Evolutionary conservation across 768 basidiomycete genomes (phyloP).

Genomic region (Psilocybe sp.): DNA sequence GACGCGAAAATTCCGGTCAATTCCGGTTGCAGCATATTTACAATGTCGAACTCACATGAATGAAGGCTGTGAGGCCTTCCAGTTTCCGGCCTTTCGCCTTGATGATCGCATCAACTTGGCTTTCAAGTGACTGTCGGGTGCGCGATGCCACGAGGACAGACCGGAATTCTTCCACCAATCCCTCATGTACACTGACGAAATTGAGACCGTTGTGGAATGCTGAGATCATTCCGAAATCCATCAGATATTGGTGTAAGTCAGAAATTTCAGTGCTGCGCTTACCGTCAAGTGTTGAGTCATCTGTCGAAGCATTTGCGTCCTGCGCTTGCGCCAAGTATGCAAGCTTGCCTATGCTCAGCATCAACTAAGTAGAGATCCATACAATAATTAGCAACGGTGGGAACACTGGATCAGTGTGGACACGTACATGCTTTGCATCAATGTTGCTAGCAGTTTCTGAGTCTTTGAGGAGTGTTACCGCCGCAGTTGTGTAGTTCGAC

Average conservation of each 20-base stretch:
- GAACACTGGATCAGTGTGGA: background rate
- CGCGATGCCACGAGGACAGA: conserved; percentile 43
- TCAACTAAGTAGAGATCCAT: conserved; percentile 50
- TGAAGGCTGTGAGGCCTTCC: conserved; percentile 48
- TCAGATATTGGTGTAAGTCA: background rate
- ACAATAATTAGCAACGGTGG: background rate
- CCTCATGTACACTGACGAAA: conserved; percentile 81
- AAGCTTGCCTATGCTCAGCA: conserved; percentile 90
- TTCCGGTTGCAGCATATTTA: background rate
- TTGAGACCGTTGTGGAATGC: conserved; percentile 87
- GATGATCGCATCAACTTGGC: conserved; percentile 62
- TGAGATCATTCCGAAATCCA: conserved; percentile 5
- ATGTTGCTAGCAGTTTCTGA: conserved; percentile 55
- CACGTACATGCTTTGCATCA: conserved; percentile 72
- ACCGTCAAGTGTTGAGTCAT: conserved; percentile 60
- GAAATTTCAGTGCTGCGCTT: conserved; percentile 11
- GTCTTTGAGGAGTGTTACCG: conserved; percentile 60
- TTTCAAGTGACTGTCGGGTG: conserved; percentile 63
- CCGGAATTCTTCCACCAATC: conserved; percentile 61
- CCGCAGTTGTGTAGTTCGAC: conserved; percentile 61
- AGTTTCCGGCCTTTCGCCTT: conserved; percentile 49
- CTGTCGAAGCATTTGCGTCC: conserved; percentile 41
- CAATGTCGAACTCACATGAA: conserved; percentile 35
- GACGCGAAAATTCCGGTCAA: background rate
- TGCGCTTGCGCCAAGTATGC: conserved; percentile 78